These are phyloP conservation scores for Penicillium sp. DNA, from an alignment of 2,329 filamentous ascomycete species.

Conservation along the genomic window DNA sequence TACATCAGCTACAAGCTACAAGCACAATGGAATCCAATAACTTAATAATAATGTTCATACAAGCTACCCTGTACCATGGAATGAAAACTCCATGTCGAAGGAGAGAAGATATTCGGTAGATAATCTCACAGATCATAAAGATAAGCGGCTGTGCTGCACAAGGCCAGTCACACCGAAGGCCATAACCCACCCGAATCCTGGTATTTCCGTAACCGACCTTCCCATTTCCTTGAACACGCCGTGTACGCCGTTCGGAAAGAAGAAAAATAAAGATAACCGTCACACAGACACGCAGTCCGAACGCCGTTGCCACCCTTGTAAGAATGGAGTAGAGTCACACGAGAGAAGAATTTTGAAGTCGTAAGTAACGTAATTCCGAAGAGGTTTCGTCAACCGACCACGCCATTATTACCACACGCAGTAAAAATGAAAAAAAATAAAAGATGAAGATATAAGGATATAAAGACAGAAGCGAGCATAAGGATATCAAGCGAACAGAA, in stretches of 20 bases:
- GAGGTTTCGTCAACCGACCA: conserved; percentile 12
- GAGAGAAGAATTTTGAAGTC: conserved; percentile 24
- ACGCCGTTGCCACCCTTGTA: conserved; percentile 20
- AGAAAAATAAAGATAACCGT: conserved; percentile 12
- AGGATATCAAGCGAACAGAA: background rate
- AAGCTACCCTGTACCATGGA: conserved; percentile 18
- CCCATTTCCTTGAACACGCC: conserved; percentile 15
- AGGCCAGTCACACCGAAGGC: conserved; percentile 5
- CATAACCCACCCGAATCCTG: conserved; percentile 14
- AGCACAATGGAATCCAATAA: too few relatives aligned
- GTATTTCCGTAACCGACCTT: conserved; percentile 20
- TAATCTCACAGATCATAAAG: conserved; percentile 20
- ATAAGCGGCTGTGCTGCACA: conserved; percentile 8
- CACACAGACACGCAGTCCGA: conserved; percentile 13
- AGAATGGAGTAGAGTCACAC: conserved; percentile 20
- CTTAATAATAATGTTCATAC: conserved; percentile 19
- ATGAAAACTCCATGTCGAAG: conserved; percentile 16
- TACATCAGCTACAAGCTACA: too few relatives aligned
- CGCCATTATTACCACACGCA: conserved; percentile 13
- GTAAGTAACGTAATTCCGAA: conserved; percentile 24
- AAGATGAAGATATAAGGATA: conserved; percentile 22
- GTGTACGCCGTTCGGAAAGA: conserved; percentile 16
- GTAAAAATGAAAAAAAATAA: conserved; percentile 5
- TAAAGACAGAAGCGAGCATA: background rate
- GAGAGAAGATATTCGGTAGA: conserved; percentile 13